Percentiles rank a stretch among this genome's conserved stretches.
Conservation (phyloP, 352 stramenopile species). For the Phytophthora pisi region DNA sequence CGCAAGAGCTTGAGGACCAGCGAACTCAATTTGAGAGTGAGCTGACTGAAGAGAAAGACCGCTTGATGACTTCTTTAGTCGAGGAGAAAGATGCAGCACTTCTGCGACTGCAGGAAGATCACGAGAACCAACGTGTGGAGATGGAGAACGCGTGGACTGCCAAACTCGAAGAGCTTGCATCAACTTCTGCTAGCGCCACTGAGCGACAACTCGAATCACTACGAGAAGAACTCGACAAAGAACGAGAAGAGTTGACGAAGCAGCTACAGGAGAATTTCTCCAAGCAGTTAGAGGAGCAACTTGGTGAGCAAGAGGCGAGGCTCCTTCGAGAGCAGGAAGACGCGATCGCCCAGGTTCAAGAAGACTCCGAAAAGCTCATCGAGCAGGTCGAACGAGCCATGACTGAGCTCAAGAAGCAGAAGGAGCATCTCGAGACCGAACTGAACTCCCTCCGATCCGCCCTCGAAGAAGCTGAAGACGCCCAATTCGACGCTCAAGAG, state of each 20-base stretch:
- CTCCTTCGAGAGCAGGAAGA: constrained; percentile 72
- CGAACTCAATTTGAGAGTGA: constrained; percentile 10
- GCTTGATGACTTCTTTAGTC: neutral
- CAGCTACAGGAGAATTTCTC: constrained; percentile 46
- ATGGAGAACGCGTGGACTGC: constrained; percentile 35
- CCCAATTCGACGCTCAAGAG: constrained; percentile 71
- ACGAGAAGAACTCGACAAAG: constrained; percentile 17
- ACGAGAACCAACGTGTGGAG: constrained; percentile 20
- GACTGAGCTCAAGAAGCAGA: constrained; percentile 72
- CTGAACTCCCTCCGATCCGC: constrained; percentile 51
- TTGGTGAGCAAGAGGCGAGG: constrained; percentile 52
- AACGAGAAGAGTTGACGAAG: constrained; percentile 17
- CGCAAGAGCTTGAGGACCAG: constrained; percentile 24
- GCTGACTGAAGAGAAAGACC: constrained; percentile 22
- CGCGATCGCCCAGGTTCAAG: constrained; percentile 74
- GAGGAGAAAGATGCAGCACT: constrained; percentile 22
- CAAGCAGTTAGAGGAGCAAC: constrained; percentile 36
- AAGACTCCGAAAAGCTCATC: constrained; percentile 81
- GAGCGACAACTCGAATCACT: constrained; percentile 27
- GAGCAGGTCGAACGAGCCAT: constrained; percentile 79
- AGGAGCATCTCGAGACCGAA: constrained; percentile 70
- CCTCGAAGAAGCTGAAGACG: constrained; percentile 76
- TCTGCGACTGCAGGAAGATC: constrained; percentile 20
- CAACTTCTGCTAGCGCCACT: neutral
- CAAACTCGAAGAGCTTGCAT: constrained; percentile 20